Percentiles rank a stretch among this genome's conserved stretches.
Evolutionary conservation across 192 early-diverging fungal species (phyloP).

Genomic region (Pilobolus umbonatus): DNA sequence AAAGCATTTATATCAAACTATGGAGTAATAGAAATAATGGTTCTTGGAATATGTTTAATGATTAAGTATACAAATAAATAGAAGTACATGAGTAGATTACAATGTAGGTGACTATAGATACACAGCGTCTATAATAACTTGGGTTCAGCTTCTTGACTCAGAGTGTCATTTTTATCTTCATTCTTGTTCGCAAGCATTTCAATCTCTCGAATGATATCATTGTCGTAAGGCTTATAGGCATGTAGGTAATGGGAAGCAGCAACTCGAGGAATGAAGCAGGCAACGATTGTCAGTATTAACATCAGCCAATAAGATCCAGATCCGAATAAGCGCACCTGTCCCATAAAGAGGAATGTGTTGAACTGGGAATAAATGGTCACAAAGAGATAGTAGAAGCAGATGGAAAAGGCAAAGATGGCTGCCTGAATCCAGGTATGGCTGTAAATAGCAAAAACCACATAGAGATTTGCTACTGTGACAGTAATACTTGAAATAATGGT

Average conservation of each 20-base stretch:
- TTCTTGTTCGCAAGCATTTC: constrained; percentile 31
- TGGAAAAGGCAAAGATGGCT: constrained; percentile 42
- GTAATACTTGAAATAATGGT: constrained; percentile 67
- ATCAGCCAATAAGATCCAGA: constrained; percentile 68
- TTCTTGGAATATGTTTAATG: too few species aligned
- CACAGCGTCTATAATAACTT: too few species aligned
- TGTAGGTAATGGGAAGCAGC: constrained; percentile 62
- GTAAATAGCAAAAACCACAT: constrained; percentile 67
- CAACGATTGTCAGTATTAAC: constrained; percentile 48
- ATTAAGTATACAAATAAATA: too few species aligned
- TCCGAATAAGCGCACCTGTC: constrained; percentile 49
- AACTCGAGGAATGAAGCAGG: constrained; percentile 74
- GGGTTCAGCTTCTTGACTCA: too few species aligned
- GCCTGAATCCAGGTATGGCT: constrained; percentile 73
- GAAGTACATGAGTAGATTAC: too few species aligned
- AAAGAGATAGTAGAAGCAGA: constrained; percentile 53
- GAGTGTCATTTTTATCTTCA: too few species aligned
- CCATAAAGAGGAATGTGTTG: constrained; percentile 28
- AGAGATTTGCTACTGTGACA: constrained; percentile 74
- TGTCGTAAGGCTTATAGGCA: constrained; percentile 73
- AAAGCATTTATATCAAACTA: too few species aligned
- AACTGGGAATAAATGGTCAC: constrained; percentile 55
- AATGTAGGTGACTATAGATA: too few species aligned
- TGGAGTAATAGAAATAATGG: too few species aligned
- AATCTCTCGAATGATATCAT: constrained; percentile 82